Evolutionary conservation across 164 flowering plant genomes (phyloP).

Genomic region (Annona squamosa): DNA sequence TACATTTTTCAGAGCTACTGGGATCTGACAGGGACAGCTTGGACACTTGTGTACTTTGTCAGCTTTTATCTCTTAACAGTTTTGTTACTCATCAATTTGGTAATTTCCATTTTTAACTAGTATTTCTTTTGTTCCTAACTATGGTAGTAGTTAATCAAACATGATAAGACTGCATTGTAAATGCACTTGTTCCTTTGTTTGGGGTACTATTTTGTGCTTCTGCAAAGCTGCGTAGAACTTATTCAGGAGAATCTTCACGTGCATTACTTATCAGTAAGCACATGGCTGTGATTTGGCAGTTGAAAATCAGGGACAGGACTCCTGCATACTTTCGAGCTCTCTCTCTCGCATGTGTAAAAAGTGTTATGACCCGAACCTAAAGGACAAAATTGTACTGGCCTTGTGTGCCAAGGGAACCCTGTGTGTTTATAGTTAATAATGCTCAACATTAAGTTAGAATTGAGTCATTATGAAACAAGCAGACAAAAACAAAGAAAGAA

Average conservation of each 20-base stretch:
- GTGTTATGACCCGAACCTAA: too few relatives aligned
- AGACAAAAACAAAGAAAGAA: not conserved
- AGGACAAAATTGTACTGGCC: too few relatives aligned
- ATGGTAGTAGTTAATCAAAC: not conserved
- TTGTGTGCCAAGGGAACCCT: too few relatives aligned
- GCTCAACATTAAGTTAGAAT: too few relatives aligned
- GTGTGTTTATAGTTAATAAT: too few relatives aligned
- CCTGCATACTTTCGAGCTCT: too few relatives aligned
- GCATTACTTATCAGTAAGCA: not conserved
- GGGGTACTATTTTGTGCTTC: not conserved
- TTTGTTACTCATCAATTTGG: constrained; percentile 75
- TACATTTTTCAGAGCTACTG: constrained; percentile 60
- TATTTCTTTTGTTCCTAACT: not conserved
- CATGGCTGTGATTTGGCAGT: too few relatives aligned
- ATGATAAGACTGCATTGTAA: not conserved
- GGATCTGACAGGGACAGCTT: constrained; percentile 66
- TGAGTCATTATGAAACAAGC: too few relatives aligned
- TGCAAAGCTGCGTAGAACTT: not conserved
- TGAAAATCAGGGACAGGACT: too few relatives aligned
- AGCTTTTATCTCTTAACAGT: constrained; percentile 84
- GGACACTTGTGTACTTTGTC: constrained; percentile 64
- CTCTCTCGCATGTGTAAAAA: too few relatives aligned
- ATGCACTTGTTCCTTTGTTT: not conserved
- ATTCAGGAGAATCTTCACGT: not conserved
- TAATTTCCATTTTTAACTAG: constrained; percentile 16